Percentiles rank a stretch among this genome's conserved stretches.
Conservation (phyloP, 2,329 filamentous ascomycete species). For the Dactylellina leptospora region DNA sequence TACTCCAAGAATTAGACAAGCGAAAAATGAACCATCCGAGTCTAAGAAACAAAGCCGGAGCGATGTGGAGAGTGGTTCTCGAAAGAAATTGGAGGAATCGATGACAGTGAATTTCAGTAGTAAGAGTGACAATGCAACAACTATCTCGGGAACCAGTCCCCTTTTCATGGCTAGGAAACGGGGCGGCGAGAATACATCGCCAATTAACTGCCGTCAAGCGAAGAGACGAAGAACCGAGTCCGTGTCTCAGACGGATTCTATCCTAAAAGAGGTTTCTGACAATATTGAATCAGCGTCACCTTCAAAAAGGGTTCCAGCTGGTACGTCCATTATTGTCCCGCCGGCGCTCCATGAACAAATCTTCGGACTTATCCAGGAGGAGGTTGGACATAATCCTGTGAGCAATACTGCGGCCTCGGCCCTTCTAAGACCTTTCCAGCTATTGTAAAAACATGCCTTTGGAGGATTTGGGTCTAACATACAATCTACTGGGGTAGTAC, state of each 20-base stretch:
- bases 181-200: background rate
- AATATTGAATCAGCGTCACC: conserved; percentile 27
- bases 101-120: too few relatives aligned
- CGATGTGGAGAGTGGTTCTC: too few relatives aligned
- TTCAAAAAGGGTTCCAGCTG: conserved; percentile 36
- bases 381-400: conserved; percentile 49
- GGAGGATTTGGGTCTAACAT: conserved; percentile 25
- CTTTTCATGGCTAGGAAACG: background rate
- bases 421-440: conserved; percentile 4
- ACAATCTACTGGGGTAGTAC: conserved; percentile 39
- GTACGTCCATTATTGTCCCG: conserved; percentile 45
- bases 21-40: background rate
- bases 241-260: background rate
- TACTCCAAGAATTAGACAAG: too few relatives aligned
- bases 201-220: background rate
- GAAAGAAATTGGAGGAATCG: background rate
- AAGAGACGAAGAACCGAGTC: background rate
- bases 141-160: too few relatives aligned
- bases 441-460: conserved; percentile 9
- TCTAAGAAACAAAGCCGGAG: background rate
- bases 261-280: conserved; percentile 20
- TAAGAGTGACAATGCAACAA: too few relatives aligned
- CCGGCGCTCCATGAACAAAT: conserved; percentile 31
- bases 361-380: conserved; percentile 52
- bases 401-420: conserved; percentile 7